Base-by-base conservation (phyloP, 2,329 filamentous ascomycete species). In the Aureobasidium subglaciale region DNA sequence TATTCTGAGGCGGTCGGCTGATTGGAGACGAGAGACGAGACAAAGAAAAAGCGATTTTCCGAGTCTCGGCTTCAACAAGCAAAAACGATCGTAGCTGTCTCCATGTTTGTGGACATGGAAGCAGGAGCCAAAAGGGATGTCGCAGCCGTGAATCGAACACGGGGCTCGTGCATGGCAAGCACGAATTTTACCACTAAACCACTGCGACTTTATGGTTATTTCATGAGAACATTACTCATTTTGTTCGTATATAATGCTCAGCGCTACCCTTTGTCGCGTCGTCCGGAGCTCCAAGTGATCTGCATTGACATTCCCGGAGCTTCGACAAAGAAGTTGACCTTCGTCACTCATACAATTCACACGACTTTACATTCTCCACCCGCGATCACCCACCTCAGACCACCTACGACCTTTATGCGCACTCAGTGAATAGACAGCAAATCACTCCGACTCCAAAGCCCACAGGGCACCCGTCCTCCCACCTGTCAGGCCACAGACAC, bases 171-270 rank as follows among this genome's bases (percentile, higher is more conserved):
- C 37, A 54, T 54, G 50, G 50, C 50, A 54, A 54, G 37, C 37
- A 54, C 50, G 50, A 54, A 54, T 54, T 54, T 54, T 54, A 54
- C 50, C 50, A 54, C 50, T 54, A 54, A 54, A 54, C 50, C 50
- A 54, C 50, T 54, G 50, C 50, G 50, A 54, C 50, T 34, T n/a
- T 22, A 16, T 52, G 24, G 41, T 52, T 52, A 35, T 24, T 20
- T 20, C 10, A 32, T 20, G 25, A 30, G 10, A 25, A 2, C n/a
- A n/a, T 3, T 13, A 4, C 10, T 13, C 13, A 1, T 5, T 13
- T 2, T 5, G 29, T 15, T 11, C 2, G 9, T 15, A 30, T 30
- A 43, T 43, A 30, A 8, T 11, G 3, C 40, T 25, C 20, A 25
- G n/a, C n/a, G n/a, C n/a, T n/a, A n/a, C n/a, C n/a, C n/a, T n/a